phyloP scores from a whole-genome alignment of 2,329 filamentous ascomycete species.

The Trichoderma hamatum region DNA sequence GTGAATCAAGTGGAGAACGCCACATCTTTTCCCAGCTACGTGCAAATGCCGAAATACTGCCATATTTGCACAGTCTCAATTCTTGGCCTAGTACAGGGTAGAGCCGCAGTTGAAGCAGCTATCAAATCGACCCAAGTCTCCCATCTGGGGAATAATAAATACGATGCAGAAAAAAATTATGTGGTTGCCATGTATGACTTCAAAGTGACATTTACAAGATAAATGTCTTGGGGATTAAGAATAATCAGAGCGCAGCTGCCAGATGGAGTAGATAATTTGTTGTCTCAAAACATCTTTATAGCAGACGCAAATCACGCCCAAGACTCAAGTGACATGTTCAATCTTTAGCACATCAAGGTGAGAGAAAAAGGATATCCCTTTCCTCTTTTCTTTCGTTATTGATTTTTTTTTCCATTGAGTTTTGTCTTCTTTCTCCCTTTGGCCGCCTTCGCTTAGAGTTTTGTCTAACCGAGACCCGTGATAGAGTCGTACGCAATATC shows the following conservation, averaged over 20 bases:
- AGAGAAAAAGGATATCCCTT: background rate
- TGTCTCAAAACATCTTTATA: background rate
- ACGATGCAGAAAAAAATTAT: background rate
- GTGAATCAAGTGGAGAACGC: background rate
- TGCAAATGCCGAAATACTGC: background rate
- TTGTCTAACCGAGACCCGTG: background rate
- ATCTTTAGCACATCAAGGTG: background rate
- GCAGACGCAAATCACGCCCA: background rate
- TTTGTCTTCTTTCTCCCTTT: background rate
- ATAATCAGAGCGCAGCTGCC: background rate
- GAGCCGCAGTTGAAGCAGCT: background rate
- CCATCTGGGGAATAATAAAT: background rate
- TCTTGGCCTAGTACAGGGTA: background rate
- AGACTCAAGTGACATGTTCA: background rate
- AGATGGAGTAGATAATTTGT: background rate
- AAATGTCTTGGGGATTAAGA: background rate
- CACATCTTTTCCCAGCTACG: background rate
- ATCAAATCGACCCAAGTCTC: background rate
- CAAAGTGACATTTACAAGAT: background rate
- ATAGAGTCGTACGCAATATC: background rate
- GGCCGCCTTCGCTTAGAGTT: background rate
- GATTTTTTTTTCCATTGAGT: no score
- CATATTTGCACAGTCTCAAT: background rate
- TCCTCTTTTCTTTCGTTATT: no score
- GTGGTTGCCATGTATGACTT: background rate